Base-by-base conservation (phyloP, 306 rosid genomes). In the Oemleria cerasiformis region DNA sequence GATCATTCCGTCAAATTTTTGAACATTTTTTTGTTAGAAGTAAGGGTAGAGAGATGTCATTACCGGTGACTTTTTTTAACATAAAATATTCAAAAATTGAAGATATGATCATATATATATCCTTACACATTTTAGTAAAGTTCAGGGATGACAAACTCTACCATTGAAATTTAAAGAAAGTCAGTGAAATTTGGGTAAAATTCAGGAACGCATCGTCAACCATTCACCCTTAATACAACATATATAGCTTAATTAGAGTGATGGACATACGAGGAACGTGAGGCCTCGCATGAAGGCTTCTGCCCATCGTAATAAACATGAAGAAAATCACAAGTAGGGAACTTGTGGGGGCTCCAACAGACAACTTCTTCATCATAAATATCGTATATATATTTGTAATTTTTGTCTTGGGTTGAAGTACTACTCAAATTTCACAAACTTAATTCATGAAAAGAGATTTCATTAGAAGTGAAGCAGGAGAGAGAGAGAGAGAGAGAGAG, bases 281-380 rank as follows among this genome's bases (percentile, higher is more conserved):
- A 36, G 82, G 85, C 67, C 44, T 78, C 68, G 78, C 82, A 62
- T 79, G 80, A 71, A 70, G 74, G 82, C 83, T 73, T 71, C 77
- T 76, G 43, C 77, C 48, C 17, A 75, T 73, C 68, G 67, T 67
- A 44, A 86, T 70, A 12, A 77, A 25, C 79, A 75, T 57, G 79
- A 84, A 87, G 76, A 89, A 80, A 77, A 82, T 44, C 20, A 79
- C 23, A 43, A 87, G n/a, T 3, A 89, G 76, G 50, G 80, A 73
- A 67, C 8, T 70, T 38, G 71, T 65, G 58, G 73, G 82, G 56
- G 85, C 73, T 73, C 79, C 75, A 71, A 79, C 74, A 2, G 79
- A 70, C 61, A 73, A 63, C 71, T 67, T 80, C 81, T 53, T 88
- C 78, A 53, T 88, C 97, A 93, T 93, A 30, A 30, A 12, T 19